Evolutionary conservation across 2,329 filamentous ascomycete species (phyloP).

Genomic region (Cordyceps javanica): DNA sequence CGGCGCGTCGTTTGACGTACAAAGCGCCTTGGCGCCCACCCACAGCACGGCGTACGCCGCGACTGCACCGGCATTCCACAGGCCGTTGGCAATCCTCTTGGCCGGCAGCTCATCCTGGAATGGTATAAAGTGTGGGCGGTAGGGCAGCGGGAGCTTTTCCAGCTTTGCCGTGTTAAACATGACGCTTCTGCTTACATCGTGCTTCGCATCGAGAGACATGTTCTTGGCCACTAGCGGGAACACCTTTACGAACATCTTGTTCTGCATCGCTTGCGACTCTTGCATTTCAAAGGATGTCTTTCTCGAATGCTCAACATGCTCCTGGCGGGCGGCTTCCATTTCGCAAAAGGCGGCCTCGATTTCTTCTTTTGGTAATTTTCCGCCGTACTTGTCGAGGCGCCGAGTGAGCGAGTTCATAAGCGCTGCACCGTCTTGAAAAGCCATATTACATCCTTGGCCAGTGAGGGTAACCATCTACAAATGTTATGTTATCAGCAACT

Average conservation of each 20-base stretch:
- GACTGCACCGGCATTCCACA: neutral
- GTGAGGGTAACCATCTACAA: constrained; percentile 17
- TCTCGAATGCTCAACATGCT: neutral
- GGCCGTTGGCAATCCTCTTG: neutral
- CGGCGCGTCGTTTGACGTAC: neutral
- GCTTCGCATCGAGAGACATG: neutral
- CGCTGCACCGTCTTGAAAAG: constrained; percentile 16
- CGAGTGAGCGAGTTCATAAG: constrained; percentile 13
- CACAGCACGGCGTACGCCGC: neutral
- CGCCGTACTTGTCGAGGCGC: neutral
- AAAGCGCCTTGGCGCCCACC: neutral
- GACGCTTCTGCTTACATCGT: neutral
- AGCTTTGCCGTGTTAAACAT: neutral
- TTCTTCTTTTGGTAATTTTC: neutral
- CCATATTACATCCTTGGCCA: constrained; percentile 19
- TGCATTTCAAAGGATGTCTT: neutral
- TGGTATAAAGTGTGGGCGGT: neutral
- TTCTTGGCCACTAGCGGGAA: neutral
- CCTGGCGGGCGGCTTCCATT: neutral
- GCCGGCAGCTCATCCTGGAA: constrained; percentile 1
- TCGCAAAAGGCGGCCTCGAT: neutral
- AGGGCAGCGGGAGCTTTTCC: neutral
- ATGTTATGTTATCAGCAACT: constrained; percentile 10
- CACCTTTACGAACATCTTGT: neutral
- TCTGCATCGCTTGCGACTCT: constrained; percentile 3